A percentile compares a stretch with the other conserved stretches of the same genome.
phyloP scores from a whole-genome alignment of 2,329 filamentous ascomycete species.

The Alternaria angustiovoidea region DNA sequence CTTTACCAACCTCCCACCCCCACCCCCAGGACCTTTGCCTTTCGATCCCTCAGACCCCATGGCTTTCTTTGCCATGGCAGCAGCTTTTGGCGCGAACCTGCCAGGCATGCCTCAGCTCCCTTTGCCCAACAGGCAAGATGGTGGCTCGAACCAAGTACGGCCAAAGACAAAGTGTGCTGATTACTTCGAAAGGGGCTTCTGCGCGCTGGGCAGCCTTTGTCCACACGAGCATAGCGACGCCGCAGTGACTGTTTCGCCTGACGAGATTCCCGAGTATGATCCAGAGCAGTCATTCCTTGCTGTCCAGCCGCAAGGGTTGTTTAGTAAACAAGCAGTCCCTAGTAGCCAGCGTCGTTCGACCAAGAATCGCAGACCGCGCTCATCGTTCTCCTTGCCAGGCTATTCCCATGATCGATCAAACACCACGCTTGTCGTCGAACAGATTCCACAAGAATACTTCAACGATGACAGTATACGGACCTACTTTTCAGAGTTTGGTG shows the following conservation, averaged over 20 bases:
- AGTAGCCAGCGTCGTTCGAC: conserved; percentile 29
- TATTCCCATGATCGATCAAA: conserved; percentile 69
- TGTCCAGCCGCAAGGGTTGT: conserved; percentile 12
- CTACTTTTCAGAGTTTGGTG: conserved; percentile 78
- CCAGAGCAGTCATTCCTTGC: conserved; percentile 61
- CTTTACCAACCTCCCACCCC: conserved; percentile 47
- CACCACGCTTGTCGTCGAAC: conserved; percentile 76
- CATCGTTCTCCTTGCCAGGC: conserved; percentile 71
- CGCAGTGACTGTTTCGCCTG: conserved; percentile 19
- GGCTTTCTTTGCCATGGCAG: conserved; percentile 69
- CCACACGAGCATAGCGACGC: conserved; percentile 71
- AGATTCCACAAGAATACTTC: conserved; percentile 76
- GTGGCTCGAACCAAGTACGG: conserved; percentile 14
- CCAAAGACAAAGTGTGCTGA: conserved; percentile 67
- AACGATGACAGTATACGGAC: conserved; percentile 69
- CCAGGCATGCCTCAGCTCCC: conserved; percentile 51
- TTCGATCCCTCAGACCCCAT: conserved; percentile 69
- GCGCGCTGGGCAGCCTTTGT: conserved; percentile 71
- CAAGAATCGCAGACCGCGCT: conserved; percentile 43
- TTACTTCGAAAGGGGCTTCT: conserved; percentile 77
- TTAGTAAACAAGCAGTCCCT: not conserved
- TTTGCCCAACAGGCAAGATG: conserved; percentile 43
- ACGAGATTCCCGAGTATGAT: conserved; percentile 62
- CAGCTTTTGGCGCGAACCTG: conserved; percentile 52
- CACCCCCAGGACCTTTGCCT: conserved; percentile 57